Evolutionary conservation across 2,329 filamentous ascomycete genomes (phyloP).

Genomic region (Fusarium metavorans): DNA sequence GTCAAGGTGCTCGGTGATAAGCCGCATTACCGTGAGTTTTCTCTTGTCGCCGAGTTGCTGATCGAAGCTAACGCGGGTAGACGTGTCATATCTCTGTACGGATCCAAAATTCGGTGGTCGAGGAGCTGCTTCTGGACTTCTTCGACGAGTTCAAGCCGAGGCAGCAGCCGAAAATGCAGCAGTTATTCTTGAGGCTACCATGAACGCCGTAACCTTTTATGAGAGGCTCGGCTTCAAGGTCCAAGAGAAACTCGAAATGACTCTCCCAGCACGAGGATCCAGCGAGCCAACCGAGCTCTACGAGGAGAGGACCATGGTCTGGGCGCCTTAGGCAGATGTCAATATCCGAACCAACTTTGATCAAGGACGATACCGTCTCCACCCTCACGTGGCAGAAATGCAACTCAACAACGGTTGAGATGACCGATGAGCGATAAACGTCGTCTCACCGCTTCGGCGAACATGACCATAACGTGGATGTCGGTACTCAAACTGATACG

Average conservation of each 20-base stretch:
- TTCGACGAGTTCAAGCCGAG: slow-evolving; percentile 48
- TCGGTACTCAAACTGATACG: background rate
- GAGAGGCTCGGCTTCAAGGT: slow-evolving; percentile 52
- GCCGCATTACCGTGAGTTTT: slow-evolving; percentile 54
- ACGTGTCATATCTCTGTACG: slow-evolving; percentile 56
- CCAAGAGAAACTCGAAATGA: slow-evolving; percentile 50
- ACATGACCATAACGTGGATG: background rate
- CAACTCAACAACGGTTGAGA: slow-evolving; percentile 14
- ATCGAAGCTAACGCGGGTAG: slow-evolving; percentile 38
- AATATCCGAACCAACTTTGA: background rate
- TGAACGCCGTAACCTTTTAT: slow-evolving; percentile 54
- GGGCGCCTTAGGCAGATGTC: slow-evolving; percentile 32
- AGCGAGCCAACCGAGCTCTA: slow-evolving; percentile 49
- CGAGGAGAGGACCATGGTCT: slow-evolving; percentile 51
- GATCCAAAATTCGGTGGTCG: slow-evolving; percentile 50
- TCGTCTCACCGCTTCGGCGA: slow-evolving; percentile 1
- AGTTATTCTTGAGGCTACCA: slow-evolving; percentile 55
- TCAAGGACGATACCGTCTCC: slow-evolving; percentile 24
- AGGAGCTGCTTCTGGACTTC: slow-evolving; percentile 52
- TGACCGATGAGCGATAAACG: slow-evolving; percentile 8
- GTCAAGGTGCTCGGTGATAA: slow-evolving; percentile 45
- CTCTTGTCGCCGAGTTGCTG: background rate
- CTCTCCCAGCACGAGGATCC: slow-evolving; percentile 47
- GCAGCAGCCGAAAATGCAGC: slow-evolving; percentile 49
- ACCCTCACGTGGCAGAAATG: slow-evolving; percentile 42